Base-by-base conservation (phyloP, 768 basidiomycete species). In the Hericium rajendrae region DNA sequence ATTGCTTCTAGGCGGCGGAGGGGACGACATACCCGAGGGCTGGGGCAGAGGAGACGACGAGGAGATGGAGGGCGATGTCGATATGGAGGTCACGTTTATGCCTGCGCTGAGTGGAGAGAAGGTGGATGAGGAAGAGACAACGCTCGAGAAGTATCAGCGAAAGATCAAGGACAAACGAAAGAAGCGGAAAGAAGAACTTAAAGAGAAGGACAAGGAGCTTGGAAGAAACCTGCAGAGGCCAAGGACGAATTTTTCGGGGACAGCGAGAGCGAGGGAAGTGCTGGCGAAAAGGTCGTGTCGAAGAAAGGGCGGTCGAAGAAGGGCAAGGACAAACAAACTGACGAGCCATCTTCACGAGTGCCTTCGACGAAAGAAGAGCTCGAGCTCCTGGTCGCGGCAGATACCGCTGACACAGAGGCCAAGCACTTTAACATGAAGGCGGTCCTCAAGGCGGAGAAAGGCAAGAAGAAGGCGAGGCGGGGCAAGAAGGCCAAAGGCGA, bases 11-110 rank as follows among this genome's bases (percentile, higher is more conserved):
- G 78, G 79, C 2, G 82, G 82, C 12, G 79, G 77, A 28, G 77
- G 83, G 6, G 81, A 86, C 37, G 81, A 79, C 20, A 68, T 91
- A 56, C 91, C 91, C 1, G 94, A 97, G 65, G 91, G 92, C 10
- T 93, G 94, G 92, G 82, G 82, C 41, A 72, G 73, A 26, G 70
- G 68, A 48, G 73, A 74, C 24, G 26, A 38, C 3, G 74, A 69
- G 32, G 67, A 70, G 15, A 72, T 68, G 41, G 73, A 67, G 18
- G 75, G 71, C 48, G 83, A 86, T 62, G 78, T 85, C 9, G 91
- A 94, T 57, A 89, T 99, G 89, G 87, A 97, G 72, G 88, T 99
- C 66, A 97, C 95, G 0, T 98, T 99, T 70, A 85, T 81, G 15
- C 91, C 97, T 2, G 95, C 86, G 4, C 73, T 98, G 40, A 84